phyloP scores from a whole-genome alignment of 2,329 filamentous ascomycete genomes.

The Saccharata proteae region DNA sequence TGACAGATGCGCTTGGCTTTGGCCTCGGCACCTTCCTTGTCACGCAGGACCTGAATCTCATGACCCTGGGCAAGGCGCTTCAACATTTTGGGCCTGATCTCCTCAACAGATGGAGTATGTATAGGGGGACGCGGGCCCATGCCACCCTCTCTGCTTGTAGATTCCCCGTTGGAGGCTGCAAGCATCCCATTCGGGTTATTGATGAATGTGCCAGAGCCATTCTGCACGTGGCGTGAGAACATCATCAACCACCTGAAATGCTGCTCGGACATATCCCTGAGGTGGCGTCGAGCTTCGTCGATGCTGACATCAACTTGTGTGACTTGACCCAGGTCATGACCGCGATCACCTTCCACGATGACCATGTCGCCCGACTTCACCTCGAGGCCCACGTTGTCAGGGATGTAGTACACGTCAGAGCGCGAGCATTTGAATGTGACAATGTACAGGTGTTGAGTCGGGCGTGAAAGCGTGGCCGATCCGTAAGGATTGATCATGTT shows the following conservation, averaged over 20 bases:
- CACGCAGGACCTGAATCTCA: conserved; percentile 76
- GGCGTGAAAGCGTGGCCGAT: conserved; percentile 20
- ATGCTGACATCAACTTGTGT: conserved; percentile 79
- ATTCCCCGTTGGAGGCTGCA: conserved; percentile 50
- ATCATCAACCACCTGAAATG: conserved; percentile 99
- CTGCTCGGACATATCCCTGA: conserved; percentile 85
- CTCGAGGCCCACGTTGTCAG: conserved; percentile 84
- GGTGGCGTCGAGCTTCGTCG: conserved; percentile 75
- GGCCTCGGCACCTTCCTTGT: conserved; percentile 95
- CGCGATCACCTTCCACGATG: conserved; percentile 93
- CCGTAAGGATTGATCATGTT: conserved; percentile 19
- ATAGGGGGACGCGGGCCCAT: conserved; percentile 55
- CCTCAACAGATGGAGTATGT: conserved; percentile 34
- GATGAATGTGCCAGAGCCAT: too few relatives aligned
- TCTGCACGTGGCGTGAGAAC: conserved; percentile 56
- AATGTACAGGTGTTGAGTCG: conserved; percentile 51
- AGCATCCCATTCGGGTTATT: conserved; percentile 47
- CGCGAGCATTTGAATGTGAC: conserved; percentile 94
- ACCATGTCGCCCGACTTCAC: conserved; percentile 88
- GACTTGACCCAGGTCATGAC: conserved; percentile 89
- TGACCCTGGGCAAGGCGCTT: conserved; percentile 87
- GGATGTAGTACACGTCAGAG: conserved; percentile 93
- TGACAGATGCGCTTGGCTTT: conserved; percentile 96
- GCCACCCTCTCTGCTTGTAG: conserved; percentile 60
- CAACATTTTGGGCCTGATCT: conserved; percentile 92